These are phyloP conservation scores for Solanum corneliomulleri DNA, from an alignment of 257 asterid genomes.

Conservation along the genomic window DNA sequence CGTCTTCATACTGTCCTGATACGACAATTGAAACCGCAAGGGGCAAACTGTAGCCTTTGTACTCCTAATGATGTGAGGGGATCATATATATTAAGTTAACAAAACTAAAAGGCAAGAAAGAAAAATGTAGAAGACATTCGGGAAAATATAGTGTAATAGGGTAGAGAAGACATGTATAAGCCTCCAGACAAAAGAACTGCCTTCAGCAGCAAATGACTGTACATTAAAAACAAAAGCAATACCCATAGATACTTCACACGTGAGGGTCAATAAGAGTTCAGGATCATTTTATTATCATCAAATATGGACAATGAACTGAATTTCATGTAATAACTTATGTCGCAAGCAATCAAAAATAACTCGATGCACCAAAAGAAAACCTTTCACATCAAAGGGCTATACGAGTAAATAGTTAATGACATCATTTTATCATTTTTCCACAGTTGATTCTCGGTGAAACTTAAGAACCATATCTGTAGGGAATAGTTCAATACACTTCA, in stretches of 20 bases:
- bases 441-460: background rate
- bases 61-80: constrained; percentile 16
- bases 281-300: background rate
- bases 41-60: constrained; percentile 32
- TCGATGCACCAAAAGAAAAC: background rate
- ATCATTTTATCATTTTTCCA: background rate
- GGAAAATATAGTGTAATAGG: background rate
- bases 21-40: constrained; percentile 58
- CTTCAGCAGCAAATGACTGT: background rate
- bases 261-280: background rate
- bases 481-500: background rate
- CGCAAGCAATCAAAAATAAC: background rate
- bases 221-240: background rate
- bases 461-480: background rate
- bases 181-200: background rate
- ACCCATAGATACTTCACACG: background rate
- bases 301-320: background rate
- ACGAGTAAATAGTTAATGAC: background rate
- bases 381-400: background rate
- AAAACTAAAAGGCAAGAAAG: background rate
- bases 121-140: background rate
- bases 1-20: constrained; percentile 95
- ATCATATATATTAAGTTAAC: background rate
- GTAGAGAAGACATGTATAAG: background rate
- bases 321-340: background rate